Base-by-base conservation (phyloP, 768 basidiomycete species). In the Dentipellis fragilis region DNA sequence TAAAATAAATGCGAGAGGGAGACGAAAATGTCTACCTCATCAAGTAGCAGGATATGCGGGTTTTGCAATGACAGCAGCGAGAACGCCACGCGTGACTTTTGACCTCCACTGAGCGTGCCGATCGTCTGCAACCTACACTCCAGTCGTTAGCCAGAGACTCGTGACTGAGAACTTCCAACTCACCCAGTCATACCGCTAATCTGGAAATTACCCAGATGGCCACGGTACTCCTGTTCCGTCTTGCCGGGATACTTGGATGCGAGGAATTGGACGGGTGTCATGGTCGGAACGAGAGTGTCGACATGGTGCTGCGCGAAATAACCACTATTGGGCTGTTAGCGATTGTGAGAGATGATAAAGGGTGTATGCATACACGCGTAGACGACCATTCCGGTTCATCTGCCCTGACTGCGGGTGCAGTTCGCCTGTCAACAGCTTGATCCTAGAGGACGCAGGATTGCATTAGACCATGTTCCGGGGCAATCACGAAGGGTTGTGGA, bases 261-360 rank as follows among this genome's bases (percentile, higher is more conserved):
- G 34, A 99, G 74, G 74, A 96, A 97, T 63, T 90, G 87, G 10
- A 98, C 96, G 0, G 95, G 90, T n/a, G 84, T 85, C 81, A 96
- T 80, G 3, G 77, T 76, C 1, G 92, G 84, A 42, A 82, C 78
- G 55, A 99, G 80, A 19, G 87, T 85, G 68, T 99, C 96, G 51
- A 99, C 89, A 67, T 98, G 96, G 67, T 96, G 91, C 63, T 92
- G 89, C n/a, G 89, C 87, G 68, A 93, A 93, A 73, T 93, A 90
- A 4, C 86, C 89, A 57, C 91, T 93, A 67, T 21, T 38, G 5
- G 4, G 6, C 14, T 16, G 54, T 60, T 51, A 60, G 52, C 29
- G 16, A 38, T 40, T 29, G 29, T 29, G 29, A 29, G 29, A 6
- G 6, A 29, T 6, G 29, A 6, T 29, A 6, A 29, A 29, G 29